phyloP scores from a whole-genome alignment of 23 red algal species.

The Gracilaria domingensis region DNA sequence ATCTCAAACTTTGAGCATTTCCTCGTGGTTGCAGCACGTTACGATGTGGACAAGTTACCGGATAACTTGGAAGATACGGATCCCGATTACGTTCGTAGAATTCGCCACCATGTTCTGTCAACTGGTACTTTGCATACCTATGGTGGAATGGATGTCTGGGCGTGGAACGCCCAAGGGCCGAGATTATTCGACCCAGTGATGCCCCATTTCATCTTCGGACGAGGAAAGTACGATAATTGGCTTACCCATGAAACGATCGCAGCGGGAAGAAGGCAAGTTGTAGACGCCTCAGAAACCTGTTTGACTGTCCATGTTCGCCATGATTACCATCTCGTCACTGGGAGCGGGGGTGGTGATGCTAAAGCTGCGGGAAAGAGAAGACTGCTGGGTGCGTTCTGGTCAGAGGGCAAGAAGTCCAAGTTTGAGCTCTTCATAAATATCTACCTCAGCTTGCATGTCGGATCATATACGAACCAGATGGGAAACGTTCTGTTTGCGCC shows the following conservation, averaged over 20 bases:
- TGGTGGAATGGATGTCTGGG: conserved; percentile 99
- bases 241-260: conserved; percentile 96
- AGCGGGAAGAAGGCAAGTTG: conserved; percentile 82
- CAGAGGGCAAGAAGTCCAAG: conserved; percentile 91
- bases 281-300: conserved; percentile 94
- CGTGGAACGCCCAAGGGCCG: conserved; percentile 95
- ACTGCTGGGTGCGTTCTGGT: conserved; percentile 94
- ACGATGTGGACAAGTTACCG: conserved; percentile 93
- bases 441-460: conserved; percentile 88
- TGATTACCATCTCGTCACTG: conserved; percentile 92
- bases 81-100: conserved; percentile 65
- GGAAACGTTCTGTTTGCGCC: conserved; percentile 96
- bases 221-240: conserved; percentile 99
- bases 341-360: conserved; percentile 26
- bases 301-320: conserved; percentile 91
- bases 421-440: conserved; percentile 99
- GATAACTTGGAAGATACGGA: conserved; percentile 70
- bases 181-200: conserved; percentile 87
- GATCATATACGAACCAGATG: conserved; percentile 95
- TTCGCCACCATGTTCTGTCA: conserved; percentile 88
- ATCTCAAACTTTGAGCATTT: conserved; percentile 87
- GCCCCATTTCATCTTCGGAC: conserved; percentile 97
- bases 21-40: conserved; percentile 93
- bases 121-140: conserved; percentile 98
- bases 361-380: conserved; percentile 44